phyloP scores from a whole-genome alignment of 2,329 filamentous ascomycete genomes.

The Coccinonectria pachysandricola region DNA sequence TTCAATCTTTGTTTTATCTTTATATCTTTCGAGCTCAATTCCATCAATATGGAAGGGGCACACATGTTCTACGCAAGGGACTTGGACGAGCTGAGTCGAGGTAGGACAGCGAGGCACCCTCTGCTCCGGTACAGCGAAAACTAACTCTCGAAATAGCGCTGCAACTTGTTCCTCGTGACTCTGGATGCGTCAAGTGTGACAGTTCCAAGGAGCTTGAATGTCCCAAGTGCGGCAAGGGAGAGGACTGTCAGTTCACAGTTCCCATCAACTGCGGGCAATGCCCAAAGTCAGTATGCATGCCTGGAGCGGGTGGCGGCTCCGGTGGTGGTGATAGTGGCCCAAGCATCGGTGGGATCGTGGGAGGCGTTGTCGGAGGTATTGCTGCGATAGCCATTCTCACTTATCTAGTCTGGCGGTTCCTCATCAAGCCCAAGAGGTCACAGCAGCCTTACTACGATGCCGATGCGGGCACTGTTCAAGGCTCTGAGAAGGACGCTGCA shows the following conservation, averaged over 20 bases:
- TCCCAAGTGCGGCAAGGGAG: constrained; percentile 31
- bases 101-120: constrained; percentile 14
- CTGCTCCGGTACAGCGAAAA: background rate
- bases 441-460: constrained; percentile 48
- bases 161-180: constrained; percentile 29
- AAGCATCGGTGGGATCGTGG: constrained; percentile 78
- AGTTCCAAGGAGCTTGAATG: constrained; percentile 31
- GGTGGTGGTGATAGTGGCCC: constrained; percentile 33
- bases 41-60: constrained; percentile 12
- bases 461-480: constrained; percentile 35
- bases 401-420: constrained; percentile 80
- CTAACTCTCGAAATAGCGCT: constrained; percentile 18
- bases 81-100: constrained; percentile 20
- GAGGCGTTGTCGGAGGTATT: constrained; percentile 80
- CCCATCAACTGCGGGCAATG: constrained; percentile 38
- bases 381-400: constrained; percentile 62
- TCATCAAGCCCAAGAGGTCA: constrained; percentile 68
- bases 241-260: constrained; percentile 36
- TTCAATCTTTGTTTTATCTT: no score
- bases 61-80: constrained; percentile 16
- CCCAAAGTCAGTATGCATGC: constrained; percentile 35
- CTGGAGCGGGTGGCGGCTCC: constrained; percentile 15
- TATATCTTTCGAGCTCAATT: no score
- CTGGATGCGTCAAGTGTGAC: constrained; percentile 37
- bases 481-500: constrained; percentile 36